Conservation (phyloP, 257 asterid species). For the Osmanthus fragrans region DNA sequence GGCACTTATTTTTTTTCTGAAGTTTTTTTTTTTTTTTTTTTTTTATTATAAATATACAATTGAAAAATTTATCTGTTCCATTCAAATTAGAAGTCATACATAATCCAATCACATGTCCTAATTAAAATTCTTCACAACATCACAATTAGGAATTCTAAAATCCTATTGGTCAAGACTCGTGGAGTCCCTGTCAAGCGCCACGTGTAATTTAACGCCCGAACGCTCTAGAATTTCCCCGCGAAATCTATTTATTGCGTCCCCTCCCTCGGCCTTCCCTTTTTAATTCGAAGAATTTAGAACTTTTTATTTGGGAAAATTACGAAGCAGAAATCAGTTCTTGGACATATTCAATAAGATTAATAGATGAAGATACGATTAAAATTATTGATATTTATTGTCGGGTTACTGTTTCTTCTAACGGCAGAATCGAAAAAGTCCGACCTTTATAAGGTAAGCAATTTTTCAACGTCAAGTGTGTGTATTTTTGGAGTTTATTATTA, state of each 20-base stretch:
- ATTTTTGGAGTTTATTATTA: neutral
- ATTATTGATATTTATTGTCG: slow-evolving; percentile 27
- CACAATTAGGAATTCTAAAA: slow-evolving; percentile 8
- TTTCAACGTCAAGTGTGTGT: neutral
- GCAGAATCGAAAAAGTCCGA: slow-evolving; percentile 60
- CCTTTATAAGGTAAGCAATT: slow-evolving; percentile 61
- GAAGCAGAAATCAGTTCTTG: slow-evolving; percentile 5
- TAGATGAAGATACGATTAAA: slow-evolving; percentile 45
- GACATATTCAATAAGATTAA: slow-evolving; percentile 12
- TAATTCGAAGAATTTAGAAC: neutral
- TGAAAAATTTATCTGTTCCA: no score
- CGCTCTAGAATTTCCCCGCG: slow-evolving; percentile 40
- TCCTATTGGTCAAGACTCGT: slow-evolving; percentile 51
- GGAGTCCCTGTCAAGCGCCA: slow-evolving; percentile 38
- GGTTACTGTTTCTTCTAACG: slow-evolving; percentile 31
- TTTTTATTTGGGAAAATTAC: neutral
- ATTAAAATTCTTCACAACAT: neutral
- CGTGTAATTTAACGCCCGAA: slow-evolving; percentile 34
- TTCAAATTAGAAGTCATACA: no score
- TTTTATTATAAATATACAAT: no score
- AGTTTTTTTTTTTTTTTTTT: no score
- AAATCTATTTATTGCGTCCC: slow-evolving; percentile 25
- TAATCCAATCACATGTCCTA: no score
- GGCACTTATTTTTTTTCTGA: no score
- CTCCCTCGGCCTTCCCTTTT: neutral